Conservation (phyloP, 148 eudicot species). For the Silene latifolia region DNA sequence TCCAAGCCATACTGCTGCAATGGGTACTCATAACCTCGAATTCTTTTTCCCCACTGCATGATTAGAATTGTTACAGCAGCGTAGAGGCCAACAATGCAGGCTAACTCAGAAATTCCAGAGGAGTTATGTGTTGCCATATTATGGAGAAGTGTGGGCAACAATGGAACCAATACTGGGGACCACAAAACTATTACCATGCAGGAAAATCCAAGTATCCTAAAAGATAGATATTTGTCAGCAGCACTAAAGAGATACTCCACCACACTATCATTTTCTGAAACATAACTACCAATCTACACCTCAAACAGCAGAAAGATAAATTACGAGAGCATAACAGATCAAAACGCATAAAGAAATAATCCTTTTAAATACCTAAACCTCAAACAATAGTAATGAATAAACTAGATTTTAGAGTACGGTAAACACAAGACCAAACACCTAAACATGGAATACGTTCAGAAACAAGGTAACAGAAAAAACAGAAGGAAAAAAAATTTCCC, state of each 20-base stretch:
- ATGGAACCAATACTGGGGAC: slow-evolving; percentile 82
- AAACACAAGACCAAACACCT: slow-evolving; percentile 2
- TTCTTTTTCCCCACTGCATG: slow-evolving; percentile 82
- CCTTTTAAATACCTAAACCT: neutral
- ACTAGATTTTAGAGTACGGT: neutral
- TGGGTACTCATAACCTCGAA: slow-evolving; percentile 82
- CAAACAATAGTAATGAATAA: neutral
- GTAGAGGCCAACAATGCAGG: slow-evolving; percentile 82
- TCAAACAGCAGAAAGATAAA: neutral
- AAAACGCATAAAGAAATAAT: neutral
- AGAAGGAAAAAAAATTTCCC: neutral
- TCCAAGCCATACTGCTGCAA: slow-evolving; percentile 82
- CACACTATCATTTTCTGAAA: neutral
- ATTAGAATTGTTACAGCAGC: slow-evolving; percentile 57
- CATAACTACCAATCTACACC: neutral
- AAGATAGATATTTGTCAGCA: slow-evolving; percentile 14
- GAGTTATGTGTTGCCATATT: slow-evolving; percentile 61
- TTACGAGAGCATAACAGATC: neutral
- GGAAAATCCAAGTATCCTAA: slow-evolving; percentile 77
- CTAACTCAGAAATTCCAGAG: slow-evolving; percentile 54
- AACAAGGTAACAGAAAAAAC: neutral
- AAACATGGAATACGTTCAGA: neutral
- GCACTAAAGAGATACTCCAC: neutral
- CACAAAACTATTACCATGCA: slow-evolving; percentile 83
- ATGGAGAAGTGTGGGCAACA: slow-evolving; percentile 74